phyloP scores from a whole-genome alignment of 768 basidiomycete species.

The Termitomyces sp. region DNA sequence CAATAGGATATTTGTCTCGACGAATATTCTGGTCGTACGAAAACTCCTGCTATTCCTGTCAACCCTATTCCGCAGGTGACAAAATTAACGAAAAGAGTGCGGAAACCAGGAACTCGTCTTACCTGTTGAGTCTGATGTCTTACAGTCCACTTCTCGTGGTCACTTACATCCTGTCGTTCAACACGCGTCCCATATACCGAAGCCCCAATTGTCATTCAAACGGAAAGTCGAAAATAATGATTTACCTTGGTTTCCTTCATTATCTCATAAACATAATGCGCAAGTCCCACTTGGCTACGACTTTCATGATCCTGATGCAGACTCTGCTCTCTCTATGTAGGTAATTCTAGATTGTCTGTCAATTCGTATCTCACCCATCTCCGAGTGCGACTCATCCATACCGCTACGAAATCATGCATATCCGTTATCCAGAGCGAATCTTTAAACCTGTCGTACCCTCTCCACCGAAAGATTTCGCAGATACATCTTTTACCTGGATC shows the following conservation, averaged over 20 bases:
- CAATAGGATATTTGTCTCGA: slow-evolving; percentile 82
- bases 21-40: slow-evolving; percentile 65
- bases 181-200: slow-evolving; percentile 69
- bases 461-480: slow-evolving; percentile 53
- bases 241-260: slow-evolving; percentile 61
- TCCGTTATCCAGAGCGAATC: slow-evolving; percentile 65
- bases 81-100: slow-evolving; percentile 32
- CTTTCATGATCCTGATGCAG: slow-evolving; percentile 28
- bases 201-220: slow-evolving; percentile 79
- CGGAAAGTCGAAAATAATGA: slow-evolving; percentile 53
- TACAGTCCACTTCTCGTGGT: slow-evolving; percentile 29
- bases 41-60: slow-evolving; percentile 58
- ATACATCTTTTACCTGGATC: slow-evolving; percentile 69
- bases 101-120: not conserved
- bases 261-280: slow-evolving; percentile 79
- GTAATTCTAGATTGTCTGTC: slow-evolving; percentile 7
- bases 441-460: slow-evolving; percentile 49
- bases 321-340: slow-evolving; percentile 22
- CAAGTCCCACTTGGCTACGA: slow-evolving; percentile 75
- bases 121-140: slow-evolving; percentile 8
- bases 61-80: slow-evolving; percentile 31
- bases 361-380: slow-evolving; percentile 1
- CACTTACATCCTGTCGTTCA: slow-evolving; percentile 58
- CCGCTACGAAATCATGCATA: slow-evolving; percentile 75
- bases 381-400: slow-evolving; percentile 66